Evolutionary conservation across 2,329 filamentous ascomycete genomes (phyloP).

Genomic region (Ceratocystis papillata): DNA sequence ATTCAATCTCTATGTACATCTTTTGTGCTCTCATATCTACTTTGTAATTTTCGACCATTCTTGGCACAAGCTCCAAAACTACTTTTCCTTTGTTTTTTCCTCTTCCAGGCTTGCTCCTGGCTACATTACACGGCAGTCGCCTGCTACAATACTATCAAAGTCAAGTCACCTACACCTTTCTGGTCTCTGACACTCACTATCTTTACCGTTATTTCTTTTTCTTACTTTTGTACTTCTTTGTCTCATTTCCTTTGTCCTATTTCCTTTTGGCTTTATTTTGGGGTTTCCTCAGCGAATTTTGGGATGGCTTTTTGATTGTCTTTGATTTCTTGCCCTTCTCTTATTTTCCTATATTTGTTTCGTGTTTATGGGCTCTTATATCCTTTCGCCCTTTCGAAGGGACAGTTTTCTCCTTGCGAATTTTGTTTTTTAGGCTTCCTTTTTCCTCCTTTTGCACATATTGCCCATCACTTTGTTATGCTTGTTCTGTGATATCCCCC

Average conservation of each 20-base stretch:
- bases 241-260: conserved; percentile 1
- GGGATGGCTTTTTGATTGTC: not conserved
- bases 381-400: conserved; percentile 4
- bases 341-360: conserved; percentile 4
- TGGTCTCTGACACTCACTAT: not conserved
- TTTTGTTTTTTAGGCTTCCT: conserved; percentile 12
- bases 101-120: not conserved
- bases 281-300: conserved; percentile 3
- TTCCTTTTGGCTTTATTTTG: conserved; percentile 13
- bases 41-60: conserved; percentile 5
- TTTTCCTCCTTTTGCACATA: conserved; percentile 14
- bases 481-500: conserved; percentile 18
- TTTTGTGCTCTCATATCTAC: not conserved
- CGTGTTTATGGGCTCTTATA: not conserved
- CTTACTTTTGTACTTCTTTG: not conserved
- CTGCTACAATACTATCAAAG: not conserved
- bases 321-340: not conserved
- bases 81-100: conserved; percentile 7
- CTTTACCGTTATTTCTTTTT: not conserved
- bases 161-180: conserved; percentile 3
- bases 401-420: conserved; percentile 10
- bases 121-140: conserved; percentile 15
- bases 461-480: conserved; percentile 5
- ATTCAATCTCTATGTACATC: not conserved
- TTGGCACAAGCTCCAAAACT: not conserved